Evolutionary conservation across 1,284 basidiomycete genomes (phyloP).

Genomic region (Meripilus lineatus): DNA sequence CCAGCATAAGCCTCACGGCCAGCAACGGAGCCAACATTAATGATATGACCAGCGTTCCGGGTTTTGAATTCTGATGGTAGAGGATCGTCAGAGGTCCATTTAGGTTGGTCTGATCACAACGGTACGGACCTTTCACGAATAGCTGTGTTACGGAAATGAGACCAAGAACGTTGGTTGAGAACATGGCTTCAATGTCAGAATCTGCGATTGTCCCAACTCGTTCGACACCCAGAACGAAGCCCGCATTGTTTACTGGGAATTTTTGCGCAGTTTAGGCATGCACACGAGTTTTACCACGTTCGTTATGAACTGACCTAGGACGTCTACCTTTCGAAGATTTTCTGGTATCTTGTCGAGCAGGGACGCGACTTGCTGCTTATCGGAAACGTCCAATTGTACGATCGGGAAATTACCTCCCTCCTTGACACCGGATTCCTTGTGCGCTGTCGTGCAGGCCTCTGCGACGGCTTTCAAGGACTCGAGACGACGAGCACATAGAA

Average conservation of each 20-base stretch:
- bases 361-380: conserved; percentile 60
- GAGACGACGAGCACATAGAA: conserved; percentile 65
- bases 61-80: conserved; percentile 78
- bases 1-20: conserved; percentile 90
- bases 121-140: conserved; percentile 56
- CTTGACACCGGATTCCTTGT: conserved; percentile 66
- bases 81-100: background rate
- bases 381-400: conserved; percentile 71
- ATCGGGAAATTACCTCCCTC: conserved; percentile 67
- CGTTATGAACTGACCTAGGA: conserved; percentile 64
- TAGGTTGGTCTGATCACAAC: background rate
- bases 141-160: conserved; percentile 82
- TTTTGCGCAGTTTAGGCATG: background rate
- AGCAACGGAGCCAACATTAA: conserved; percentile 93
- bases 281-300: background rate
- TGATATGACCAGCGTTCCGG: conserved; percentile 85
- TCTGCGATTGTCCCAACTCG: conserved; percentile 76
- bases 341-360: conserved; percentile 67
- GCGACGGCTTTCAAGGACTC: conserved; percentile 63
- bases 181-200: conserved; percentile 82
- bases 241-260: conserved; percentile 77
- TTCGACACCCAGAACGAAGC: conserved; percentile 82
- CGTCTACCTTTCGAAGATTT: conserved; percentile 64
- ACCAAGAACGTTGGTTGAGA: conserved; percentile 89
- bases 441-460: conserved; percentile 62